A percentile compares a stretch with the other conserved stretches of the same genome.
These are phyloP conservation scores for Pleurozium schreberi DNA, from an alignment of 225 moss, liverwort and hornwort genomes.

Conservation along the genomic window DNA sequence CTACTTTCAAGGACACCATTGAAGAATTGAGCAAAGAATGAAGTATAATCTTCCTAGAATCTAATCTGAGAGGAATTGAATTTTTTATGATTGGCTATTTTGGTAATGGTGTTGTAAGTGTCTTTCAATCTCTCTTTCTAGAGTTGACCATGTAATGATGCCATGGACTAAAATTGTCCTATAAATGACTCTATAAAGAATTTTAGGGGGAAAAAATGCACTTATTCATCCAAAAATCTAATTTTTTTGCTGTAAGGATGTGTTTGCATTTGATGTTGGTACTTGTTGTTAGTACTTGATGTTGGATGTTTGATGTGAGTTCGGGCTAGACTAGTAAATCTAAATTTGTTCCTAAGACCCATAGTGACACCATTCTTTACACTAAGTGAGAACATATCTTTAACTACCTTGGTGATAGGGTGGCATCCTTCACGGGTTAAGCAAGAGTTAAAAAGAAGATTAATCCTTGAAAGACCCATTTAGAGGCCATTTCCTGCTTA, in stretches of 20 bases:
- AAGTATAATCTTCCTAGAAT: background rate
- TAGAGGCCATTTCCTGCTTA: too few relatives aligned
- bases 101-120: background rate
- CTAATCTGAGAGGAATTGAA: too few relatives aligned
- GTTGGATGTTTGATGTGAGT: too few relatives aligned
- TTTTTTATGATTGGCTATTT: background rate
- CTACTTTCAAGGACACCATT: too few relatives aligned
- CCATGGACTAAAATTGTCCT: background rate
- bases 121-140: fast-evolving
- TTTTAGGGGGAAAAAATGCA: fast-evolving
- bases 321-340: too few relatives aligned
- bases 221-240: background rate
- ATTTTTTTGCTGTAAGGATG: too few relatives aligned
- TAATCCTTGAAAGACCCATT: too few relatives aligned
- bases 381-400: too few relatives aligned
- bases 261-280: too few relatives aligned
- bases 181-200: background rate
- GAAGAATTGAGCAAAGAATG: background rate
- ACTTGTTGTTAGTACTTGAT: too few relatives aligned
- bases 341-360: too few relatives aligned
- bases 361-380: too few relatives aligned
- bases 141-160: background rate
- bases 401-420: background rate
- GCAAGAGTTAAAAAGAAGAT: fast-evolving
- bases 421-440: fast-evolving